phyloP scores from a whole-genome alignment of 2,329 filamentous ascomycete genomes.

The Phyllosticta paracitricarpa region DNA sequence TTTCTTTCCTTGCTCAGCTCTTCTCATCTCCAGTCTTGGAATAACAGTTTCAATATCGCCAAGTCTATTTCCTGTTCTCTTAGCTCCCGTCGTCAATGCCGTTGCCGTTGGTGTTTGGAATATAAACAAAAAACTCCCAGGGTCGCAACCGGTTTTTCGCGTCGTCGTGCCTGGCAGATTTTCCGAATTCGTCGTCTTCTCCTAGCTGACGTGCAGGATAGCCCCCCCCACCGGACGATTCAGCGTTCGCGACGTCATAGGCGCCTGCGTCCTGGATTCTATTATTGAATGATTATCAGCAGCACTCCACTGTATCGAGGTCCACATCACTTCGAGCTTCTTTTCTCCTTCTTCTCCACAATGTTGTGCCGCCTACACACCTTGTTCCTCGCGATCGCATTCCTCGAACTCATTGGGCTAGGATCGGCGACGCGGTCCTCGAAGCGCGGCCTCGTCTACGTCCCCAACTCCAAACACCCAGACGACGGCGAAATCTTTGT shows the following conservation, averaged over 20 bases:
- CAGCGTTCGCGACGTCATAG: slow-evolving; percentile 7
- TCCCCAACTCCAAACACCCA: slow-evolving; percentile 45
- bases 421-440: slow-evolving; percentile 29
- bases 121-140: not conserved
- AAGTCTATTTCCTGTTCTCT: not conserved
- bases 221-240: not conserved
- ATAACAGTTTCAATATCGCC: not conserved
- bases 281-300: not conserved
- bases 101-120: not conserved
- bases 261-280: not conserved
- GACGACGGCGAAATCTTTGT: slow-evolving; percentile 58
- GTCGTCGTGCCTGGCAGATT: not conserved
- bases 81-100: not conserved
- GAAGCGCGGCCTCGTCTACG: slow-evolving; percentile 67
- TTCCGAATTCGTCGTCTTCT: slow-evolving; percentile 1
- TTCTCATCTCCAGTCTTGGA: not conserved
- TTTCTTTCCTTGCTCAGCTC: not conserved
- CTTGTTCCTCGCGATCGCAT: slow-evolving; percentile 2
- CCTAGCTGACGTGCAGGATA: not conserved
- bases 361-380: not conserved
- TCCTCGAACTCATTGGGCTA: slow-evolving; percentile 9
- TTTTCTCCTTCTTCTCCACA: not conserved
- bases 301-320: not conserved
- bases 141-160: slow-evolving; percentile 5
- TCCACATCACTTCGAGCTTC: not conserved